phyloP scores from a whole-genome alignment of 2,329 filamentous ascomycete genomes.

The Clarireedia monteithiana region DNA sequence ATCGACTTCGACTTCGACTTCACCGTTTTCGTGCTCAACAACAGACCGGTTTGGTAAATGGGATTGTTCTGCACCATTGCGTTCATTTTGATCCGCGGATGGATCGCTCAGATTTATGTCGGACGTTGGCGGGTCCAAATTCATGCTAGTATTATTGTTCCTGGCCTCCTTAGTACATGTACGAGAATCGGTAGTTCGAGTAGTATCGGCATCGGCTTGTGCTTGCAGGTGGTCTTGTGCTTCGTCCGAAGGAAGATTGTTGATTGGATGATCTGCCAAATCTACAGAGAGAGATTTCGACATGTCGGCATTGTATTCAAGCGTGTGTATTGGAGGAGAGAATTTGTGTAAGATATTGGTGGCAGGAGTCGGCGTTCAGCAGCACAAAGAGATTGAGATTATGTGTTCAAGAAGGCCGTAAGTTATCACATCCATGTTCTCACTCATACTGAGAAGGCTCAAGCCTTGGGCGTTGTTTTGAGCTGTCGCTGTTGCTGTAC shows the following conservation, averaged over 20 bases:
- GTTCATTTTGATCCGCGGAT: neutral
- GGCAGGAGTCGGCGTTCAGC: no score
- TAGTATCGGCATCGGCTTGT: neutral
- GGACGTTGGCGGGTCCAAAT: constrained; percentile 11
- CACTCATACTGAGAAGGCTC: no score
- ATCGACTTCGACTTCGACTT: neutral
- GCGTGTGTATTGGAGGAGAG: no score
- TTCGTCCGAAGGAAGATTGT: neutral
- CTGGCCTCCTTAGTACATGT: neutral
- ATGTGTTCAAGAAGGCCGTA: no score
- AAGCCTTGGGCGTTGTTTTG: no score
- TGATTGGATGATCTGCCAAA: constrained; percentile 14
- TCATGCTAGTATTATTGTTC: constrained; percentile 2
- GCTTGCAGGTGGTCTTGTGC: constrained; percentile 11
- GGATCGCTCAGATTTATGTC: constrained; percentile 2
- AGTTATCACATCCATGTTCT: no score
- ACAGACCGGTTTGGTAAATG: neutral
- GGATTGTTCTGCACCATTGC: neutral
- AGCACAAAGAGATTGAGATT: no score
- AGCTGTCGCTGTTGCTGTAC: no score
- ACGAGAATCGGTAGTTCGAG: neutral
- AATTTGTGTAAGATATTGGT: no score
- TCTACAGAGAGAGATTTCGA: neutral
- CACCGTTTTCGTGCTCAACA: neutral
- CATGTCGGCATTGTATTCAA: constrained; percentile 16